Conservation (phyloP, 192 early-diverging fungal genomes). For the Dissophora ornata region DNA sequence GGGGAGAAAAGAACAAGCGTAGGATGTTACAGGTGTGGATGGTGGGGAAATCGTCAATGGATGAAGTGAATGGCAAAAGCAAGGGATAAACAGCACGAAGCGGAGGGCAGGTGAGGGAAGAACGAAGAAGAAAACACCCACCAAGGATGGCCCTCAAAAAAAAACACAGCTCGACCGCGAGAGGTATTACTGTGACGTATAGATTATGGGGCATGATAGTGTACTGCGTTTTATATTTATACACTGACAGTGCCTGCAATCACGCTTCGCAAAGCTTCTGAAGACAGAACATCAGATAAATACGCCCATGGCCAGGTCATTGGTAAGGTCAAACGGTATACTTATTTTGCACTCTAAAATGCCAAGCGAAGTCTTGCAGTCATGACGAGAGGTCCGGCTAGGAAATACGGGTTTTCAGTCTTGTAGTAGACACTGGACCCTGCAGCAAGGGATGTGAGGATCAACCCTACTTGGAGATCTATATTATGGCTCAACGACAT, state of each 20-base stretch:
- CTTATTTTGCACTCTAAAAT: conserved; percentile 24
- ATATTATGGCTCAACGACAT: no score
- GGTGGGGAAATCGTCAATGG: neutral
- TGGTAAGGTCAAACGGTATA: no score
- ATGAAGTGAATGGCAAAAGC: neutral
- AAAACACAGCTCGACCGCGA: neutral
- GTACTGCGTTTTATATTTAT: no score
- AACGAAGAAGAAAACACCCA: conserved; percentile 9
- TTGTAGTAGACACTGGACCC: conserved; percentile 18
- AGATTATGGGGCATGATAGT: no score
- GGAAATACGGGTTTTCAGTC: conserved; percentile 24
- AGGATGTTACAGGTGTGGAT: neutral
- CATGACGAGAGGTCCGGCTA: conserved; percentile 21
- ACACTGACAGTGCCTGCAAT: no score
- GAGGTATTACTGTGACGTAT: neutral
- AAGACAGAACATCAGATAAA: no score
- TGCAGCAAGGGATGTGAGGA: conserved; percentile 2
- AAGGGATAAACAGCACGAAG: no score
- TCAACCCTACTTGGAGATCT: conserved; percentile 19
- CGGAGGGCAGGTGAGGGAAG: neutral
- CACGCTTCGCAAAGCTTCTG: no score
- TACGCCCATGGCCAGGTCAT: no score
- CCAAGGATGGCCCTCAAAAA: no score
- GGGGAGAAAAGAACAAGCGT: neutral
- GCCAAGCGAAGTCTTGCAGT: conserved; percentile 6